A percentile compares a stretch with the other conserved stretches of the same genome.
phyloP scores from a whole-genome alignment of 2,329 filamentous ascomycete species.

The Cladosporium sp. region DNA sequence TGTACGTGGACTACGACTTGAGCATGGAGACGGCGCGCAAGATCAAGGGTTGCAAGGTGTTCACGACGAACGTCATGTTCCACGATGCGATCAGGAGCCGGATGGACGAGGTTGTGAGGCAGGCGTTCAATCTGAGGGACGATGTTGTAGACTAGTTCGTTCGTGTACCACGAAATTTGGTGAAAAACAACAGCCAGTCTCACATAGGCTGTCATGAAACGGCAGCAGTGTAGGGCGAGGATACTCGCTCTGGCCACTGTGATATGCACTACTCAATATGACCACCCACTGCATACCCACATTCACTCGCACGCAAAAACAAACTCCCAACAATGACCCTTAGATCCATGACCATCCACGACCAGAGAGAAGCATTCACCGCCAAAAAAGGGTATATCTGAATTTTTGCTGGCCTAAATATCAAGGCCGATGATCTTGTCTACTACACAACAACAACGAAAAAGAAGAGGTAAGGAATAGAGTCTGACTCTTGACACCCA shows the following conservation, averaged over 20 bases:
- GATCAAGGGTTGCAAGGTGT: slow-evolving; percentile 72
- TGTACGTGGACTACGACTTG: slow-evolving; percentile 80
- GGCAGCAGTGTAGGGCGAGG: no score
- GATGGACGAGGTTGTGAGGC: slow-evolving; percentile 68
- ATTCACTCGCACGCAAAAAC: no score
- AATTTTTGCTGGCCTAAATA: background rate
- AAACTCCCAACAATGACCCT: no score
- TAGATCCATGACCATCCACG: no score
- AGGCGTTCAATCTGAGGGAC: slow-evolving; percentile 72
- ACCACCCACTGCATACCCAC: no score
- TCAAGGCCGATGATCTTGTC: background rate
- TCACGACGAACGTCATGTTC: slow-evolving; percentile 79
- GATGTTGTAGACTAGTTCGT: slow-evolving; percentile 49
- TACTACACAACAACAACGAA: background rate
- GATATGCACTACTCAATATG: no score
- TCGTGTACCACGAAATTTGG: no score
- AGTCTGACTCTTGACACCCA: background rate
- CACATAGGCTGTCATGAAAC: no score
- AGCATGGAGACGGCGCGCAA: slow-evolving; percentile 66
- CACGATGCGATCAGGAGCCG: slow-evolving; percentile 74
- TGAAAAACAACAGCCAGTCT: no score
- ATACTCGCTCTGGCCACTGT: no score
- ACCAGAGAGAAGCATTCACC: background rate
- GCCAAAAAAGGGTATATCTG: background rate
- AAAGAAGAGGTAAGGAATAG: background rate